phyloP scores from a whole-genome alignment of 2,329 filamentous ascomycete genomes.

The Aaosphaeria pasadenensis region DNA sequence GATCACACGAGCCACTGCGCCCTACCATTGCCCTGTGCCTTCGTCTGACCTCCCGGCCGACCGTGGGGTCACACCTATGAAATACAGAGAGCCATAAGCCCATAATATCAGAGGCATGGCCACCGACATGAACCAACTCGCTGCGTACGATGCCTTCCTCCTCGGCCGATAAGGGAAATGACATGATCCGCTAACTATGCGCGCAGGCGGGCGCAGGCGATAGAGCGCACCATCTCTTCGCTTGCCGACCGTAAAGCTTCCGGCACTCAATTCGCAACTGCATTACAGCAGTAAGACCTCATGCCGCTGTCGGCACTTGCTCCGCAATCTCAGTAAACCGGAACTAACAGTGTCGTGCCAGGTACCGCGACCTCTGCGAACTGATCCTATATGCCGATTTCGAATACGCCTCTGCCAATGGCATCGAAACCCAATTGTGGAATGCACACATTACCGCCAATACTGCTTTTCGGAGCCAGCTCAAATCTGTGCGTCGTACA shows the following conservation, averaged over 20 bases:
- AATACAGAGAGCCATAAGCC: conserved; percentile 14
- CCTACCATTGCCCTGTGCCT: conserved; percentile 49
- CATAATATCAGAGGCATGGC: conserved; percentile 39
- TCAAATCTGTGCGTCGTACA: conserved; percentile 51
- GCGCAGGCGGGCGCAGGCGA: conserved; percentile 42
- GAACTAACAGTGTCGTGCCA: conserved; percentile 33
- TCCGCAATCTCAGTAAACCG: neutral
- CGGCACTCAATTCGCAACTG: conserved; percentile 49
- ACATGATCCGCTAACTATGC: conserved; percentile 14
- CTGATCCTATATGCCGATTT: conserved; percentile 71
- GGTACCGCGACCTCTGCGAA: conserved; percentile 70
- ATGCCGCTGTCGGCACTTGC: neutral
- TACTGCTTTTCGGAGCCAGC: conserved; percentile 68
- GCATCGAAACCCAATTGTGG: conserved; percentile 74
- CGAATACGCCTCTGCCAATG: conserved; percentile 59
- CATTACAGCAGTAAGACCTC: conserved; percentile 33
- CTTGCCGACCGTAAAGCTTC: conserved; percentile 50
- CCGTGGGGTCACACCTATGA: conserved; percentile 48
- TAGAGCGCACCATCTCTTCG: conserved; percentile 50
- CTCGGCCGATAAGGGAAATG: neutral
- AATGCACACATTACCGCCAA: conserved; percentile 74
- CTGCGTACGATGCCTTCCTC: conserved; percentile 43
- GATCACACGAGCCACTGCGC: conserved; percentile 51
- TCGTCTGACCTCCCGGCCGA: conserved; percentile 57
- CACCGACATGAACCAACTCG: conserved; percentile 48